Conservation (phyloP, 1,284 basidiomycete species). For the Apiotrichum mycotoxinovorans region DNA sequence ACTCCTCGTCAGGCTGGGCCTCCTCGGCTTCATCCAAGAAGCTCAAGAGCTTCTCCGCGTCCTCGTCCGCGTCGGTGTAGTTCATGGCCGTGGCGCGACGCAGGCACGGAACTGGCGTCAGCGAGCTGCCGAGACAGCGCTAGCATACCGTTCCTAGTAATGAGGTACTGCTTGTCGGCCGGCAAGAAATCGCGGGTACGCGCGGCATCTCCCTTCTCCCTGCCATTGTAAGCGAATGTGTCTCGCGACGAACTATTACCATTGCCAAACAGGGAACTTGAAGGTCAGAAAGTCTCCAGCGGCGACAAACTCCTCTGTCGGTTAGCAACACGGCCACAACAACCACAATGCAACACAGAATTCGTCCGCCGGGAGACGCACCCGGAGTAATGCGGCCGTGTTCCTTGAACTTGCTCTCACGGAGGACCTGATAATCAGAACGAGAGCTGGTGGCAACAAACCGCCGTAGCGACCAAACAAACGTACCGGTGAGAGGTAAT, state of each 20-base stretch:
- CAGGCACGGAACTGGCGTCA: conserved; percentile 71
- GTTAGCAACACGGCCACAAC: conserved; percentile 4
- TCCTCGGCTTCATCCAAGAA: conserved; percentile 52
- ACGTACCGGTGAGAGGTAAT: conserved; percentile 87
- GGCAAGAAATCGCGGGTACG: conserved; percentile 90
- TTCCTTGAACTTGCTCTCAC: conserved; percentile 98
- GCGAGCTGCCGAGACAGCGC: neutral
- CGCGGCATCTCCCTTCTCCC: conserved; percentile 82
- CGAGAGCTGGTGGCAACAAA: neutral
- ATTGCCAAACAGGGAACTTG: conserved; percentile 94
- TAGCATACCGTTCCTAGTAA: conserved; percentile 68
- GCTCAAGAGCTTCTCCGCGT: conserved; percentile 77
- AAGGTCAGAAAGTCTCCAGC: conserved; percentile 91
- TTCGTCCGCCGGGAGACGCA: conserved; percentile 80
- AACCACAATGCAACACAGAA: conserved; percentile 32
- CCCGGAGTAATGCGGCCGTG: conserved; percentile 94
- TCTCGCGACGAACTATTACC: conserved; percentile 60
- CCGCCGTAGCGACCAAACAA: conserved; percentile 10
- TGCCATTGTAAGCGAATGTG: conserved; percentile 42
- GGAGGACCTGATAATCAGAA: conserved; percentile 65
- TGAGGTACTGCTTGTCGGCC: conserved; percentile 90
- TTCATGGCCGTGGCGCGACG: conserved; percentile 84
- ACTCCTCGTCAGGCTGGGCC: conserved; percentile 49
- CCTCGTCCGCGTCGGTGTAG: conserved; percentile 91
- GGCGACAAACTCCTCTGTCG: conserved; percentile 86